Conservation (phyloP, 1,284 basidiomycete species). For the Marasmius oreades region DNA sequence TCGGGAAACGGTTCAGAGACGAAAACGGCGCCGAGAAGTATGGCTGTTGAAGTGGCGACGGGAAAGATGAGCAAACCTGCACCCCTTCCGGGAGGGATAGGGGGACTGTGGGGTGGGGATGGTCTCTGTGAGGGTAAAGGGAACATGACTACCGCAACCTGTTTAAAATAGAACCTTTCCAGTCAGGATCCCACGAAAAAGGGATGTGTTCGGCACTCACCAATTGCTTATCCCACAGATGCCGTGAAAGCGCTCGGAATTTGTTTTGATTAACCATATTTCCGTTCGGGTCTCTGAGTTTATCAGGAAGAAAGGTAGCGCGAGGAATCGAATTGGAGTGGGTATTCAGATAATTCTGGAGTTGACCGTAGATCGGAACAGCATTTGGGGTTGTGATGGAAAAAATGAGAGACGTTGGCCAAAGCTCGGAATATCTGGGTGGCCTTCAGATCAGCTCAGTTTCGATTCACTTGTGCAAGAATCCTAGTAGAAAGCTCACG, state of each 20-base stretch:
- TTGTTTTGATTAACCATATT: slow-evolving; percentile 47
- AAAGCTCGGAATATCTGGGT: slow-evolving; percentile 19
- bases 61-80: slow-evolving; percentile 60
- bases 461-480: not conserved
- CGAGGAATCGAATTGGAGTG: slow-evolving; percentile 41
- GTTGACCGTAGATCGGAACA: slow-evolving; percentile 13
- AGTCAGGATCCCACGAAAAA: not conserved
- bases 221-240: slow-evolving; percentile 48
- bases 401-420: slow-evolving; percentile 27
- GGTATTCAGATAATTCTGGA: slow-evolving; percentile 10
- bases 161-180: slow-evolving; percentile 12
- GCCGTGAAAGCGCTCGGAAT: slow-evolving; percentile 51
- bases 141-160: slow-evolving; percentile 55
- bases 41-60: slow-evolving; percentile 47
- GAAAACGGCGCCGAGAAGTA: slow-evolving; percentile 59
- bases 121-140: slow-evolving; percentile 1
- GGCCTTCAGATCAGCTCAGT: slow-evolving; percentile 10
- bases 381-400: slow-evolving; percentile 15
- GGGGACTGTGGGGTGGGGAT: slow-evolving; percentile 2
- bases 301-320: slow-evolving; percentile 59
- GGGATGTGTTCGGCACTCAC: slow-evolving; percentile 32
- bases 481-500: slow-evolving; percentile 38
- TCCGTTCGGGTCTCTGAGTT: slow-evolving; percentile 43
- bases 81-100: slow-evolving; percentile 16
- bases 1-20: slow-evolving; percentile 46